Evolutionary conservation across 1,139 yeast species (phyloP), one percentile per base, ranked within the genome.

Genomic region (Hyphopichia wangnamkhiaoensis): DNA sequence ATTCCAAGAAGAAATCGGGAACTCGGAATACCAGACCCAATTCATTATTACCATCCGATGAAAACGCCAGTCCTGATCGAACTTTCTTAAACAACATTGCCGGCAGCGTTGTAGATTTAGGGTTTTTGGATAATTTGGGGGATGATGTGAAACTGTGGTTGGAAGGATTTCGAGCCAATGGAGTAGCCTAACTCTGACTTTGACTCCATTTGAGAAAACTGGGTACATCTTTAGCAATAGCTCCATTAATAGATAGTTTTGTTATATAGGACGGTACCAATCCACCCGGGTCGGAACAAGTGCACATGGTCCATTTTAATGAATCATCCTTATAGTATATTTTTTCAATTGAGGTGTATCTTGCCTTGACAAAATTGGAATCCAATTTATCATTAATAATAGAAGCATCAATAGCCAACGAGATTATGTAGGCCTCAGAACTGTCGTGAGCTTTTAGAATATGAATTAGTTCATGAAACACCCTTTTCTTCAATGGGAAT

Each of bases 171-270:
- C 49, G 49, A 12, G 44, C 46, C 10, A 52, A 46, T 31, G 64
- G 58, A 0, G 56, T 54, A 23, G 49, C 56, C 12, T 55, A 34
- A 19, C 10, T 23, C 13, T 23, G 5, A 23, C 21, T 14, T 10
- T 8, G 7, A 15, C 32, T 13, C 82, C 84, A 83, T 19, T 69
- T 60, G 40, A 81, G 56, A 48, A 81, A 81, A 34, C 72, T 67
- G 0, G 89, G 88, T 1, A 84, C 89, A 52, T 84, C 94, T 39
- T 76, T 74, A 1, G 83, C 79, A 27, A 84, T 76, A 10, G 80
- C 82, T 15, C 71, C 68, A 2, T 80, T 74, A 39, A 84, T 72
- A 34, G 78, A 65, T 40, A 71, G 55, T 45, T 78, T 76, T 41
- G 82, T 84, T 17, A 84, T 41, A 79, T 83, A 82, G 32, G 73